These are phyloP conservation scores for Zhuliangozyma parablackwelliae DNA, from an alignment of 1,139 yeast genomes.

Conservation along the genomic window DNA sequence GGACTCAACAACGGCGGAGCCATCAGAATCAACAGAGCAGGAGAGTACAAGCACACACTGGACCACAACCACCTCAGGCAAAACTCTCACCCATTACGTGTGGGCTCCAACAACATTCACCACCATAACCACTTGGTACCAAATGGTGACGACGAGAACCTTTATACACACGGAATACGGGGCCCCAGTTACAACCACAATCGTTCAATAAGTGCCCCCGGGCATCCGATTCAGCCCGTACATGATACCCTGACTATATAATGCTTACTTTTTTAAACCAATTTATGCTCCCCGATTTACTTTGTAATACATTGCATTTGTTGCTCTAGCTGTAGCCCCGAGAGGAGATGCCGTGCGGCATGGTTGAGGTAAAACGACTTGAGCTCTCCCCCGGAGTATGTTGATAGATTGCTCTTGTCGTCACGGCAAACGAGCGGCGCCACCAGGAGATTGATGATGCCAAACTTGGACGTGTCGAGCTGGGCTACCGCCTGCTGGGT, in stretches of 20 bases:
- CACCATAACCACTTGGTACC: constrained; percentile 10
- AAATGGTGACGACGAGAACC: constrained; percentile 8
- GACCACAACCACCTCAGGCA: no score
- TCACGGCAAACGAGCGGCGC: constrained; percentile 18
- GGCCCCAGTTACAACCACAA: constrained; percentile 7
- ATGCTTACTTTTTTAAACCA: no score
- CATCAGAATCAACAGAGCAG: no score
- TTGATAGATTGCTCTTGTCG: constrained; percentile 30
- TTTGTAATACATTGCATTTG: constrained; percentile 1
- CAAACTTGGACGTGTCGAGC: constrained; percentile 50
- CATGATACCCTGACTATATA: no score
- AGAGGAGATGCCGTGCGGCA: constrained; percentile 32
- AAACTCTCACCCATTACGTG: constrained; percentile 1
- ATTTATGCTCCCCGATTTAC: no score
- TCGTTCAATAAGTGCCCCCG: neutral
- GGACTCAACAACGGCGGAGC: no score
- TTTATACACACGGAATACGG: constrained; percentile 9
- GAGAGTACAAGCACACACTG: neutral
- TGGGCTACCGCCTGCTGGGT: constrained; percentile 57
- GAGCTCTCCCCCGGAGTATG: constrained; percentile 33
- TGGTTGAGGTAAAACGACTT: constrained; percentile 44
- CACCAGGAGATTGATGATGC: constrained; percentile 50
- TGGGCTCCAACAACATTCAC: constrained; percentile 10
- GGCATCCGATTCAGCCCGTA: no score
- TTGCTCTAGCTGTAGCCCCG: constrained; percentile 28